Evolutionary conservation across 495 filamentous ascomycete genomes (phyloP).

Genomic region (Lichina pygmaea): DNA sequence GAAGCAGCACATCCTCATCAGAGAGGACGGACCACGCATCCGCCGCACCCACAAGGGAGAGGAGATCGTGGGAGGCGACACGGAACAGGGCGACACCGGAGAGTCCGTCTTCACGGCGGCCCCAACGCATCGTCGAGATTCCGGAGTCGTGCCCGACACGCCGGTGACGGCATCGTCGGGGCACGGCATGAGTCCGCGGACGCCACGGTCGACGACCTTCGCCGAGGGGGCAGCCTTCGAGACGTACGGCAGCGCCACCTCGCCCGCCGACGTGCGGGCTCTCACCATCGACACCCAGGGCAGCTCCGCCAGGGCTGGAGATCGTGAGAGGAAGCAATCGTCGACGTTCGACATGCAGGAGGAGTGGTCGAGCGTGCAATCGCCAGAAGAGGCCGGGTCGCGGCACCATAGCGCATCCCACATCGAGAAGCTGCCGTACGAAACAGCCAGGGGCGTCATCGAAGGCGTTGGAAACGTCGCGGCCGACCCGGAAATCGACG

Average conservation of each 20-base stretch:
- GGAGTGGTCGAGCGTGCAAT: constrained; percentile 37
- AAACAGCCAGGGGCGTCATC: constrained; percentile 20
- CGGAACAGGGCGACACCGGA: constrained; percentile 13
- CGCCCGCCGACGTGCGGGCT: constrained; percentile 9
- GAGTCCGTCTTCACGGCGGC: constrained; percentile 22
- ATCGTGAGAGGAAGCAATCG: constrained; percentile 9
- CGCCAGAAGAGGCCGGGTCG: constrained; percentile 17
- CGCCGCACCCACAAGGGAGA: constrained; percentile 88
- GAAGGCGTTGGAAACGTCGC: constrained; percentile 17
- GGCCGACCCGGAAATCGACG: constrained; percentile 73
- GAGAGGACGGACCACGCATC: constrained; percentile 52
- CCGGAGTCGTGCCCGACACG: neutral
- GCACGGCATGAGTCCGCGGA: constrained; percentile 6
- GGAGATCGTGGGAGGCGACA: constrained; percentile 55
- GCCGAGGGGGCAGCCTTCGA: constrained; percentile 6
- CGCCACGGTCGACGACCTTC: constrained; percentile 4
- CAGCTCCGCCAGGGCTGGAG: constrained; percentile 8
- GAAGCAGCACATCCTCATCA: constrained; percentile 61
- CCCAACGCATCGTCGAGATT: constrained; percentile 13
- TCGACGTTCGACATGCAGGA: constrained; percentile 41
- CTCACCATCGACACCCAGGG: constrained; percentile 21
- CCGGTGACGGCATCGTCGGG: neutral
- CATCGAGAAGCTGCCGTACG: constrained; percentile 4
- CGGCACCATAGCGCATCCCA: neutral
- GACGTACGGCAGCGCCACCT: constrained; percentile 5